Evolutionary conservation across 768 basidiomycete genomes (phyloP), one percentile per base, ranked within the genome.

Genomic region (Hypholoma fasciculare): DNA sequence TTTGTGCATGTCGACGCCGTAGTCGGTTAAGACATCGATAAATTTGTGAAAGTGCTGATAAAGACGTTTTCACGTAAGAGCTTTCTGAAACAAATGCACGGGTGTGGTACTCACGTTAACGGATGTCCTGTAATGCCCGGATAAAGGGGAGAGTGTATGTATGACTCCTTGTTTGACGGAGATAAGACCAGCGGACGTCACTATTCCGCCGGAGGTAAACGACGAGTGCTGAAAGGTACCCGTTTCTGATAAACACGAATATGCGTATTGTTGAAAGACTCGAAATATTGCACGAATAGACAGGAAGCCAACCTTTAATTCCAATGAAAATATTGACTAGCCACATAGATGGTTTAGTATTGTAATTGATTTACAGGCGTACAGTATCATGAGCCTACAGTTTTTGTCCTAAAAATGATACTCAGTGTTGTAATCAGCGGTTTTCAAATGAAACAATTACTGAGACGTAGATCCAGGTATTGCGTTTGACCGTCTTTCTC

Each of bases 391-490:
- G 11, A 34, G 69, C 79, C 49, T 46, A 84, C 84, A 83, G 57
- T 82, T 74, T 57, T 78, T 82, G 59, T 85, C 82, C 83, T 84
- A 60, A 7, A 46, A 49, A 17, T 50, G 2, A 49, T 20, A 16
- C 55, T 34, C 30, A 34, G 40, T 38, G 52, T 49, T 49, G 30
- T 52, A 50, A 34, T n/a, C 34, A 38, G 30, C 5, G 9, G 16
- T 2, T 34, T 4, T 3, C 8, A 17, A 13, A 13, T 47, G 20
- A 42, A 38, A n/a, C 23, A 23, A n/a, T 62, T 63, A 85, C 86
- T 51, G 83, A 76, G 8, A 85, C 83, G 67, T 87, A 89, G 36
- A 90, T 87, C 87, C 87, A 89, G 2, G 85, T 86, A 67, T 88
- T 84, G 37, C 76, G 72, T 58, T 74, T 72, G 9, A 88, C 73